phyloP scores from a whole-genome alignment of 352 stramenopile genomes.

The Plasmopara muralis region DNA sequence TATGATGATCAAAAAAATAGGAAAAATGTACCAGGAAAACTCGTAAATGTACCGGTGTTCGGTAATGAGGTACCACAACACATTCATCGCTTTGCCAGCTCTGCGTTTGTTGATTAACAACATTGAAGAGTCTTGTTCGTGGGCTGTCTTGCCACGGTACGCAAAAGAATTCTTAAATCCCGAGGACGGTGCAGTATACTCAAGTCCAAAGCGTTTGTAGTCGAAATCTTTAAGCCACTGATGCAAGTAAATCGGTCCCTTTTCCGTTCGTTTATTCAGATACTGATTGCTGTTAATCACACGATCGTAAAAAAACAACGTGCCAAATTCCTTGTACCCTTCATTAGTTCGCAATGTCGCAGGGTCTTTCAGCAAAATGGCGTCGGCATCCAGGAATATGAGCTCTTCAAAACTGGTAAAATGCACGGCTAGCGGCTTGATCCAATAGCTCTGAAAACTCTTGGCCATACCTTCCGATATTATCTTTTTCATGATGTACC shows the following conservation, averaged over 20 bases:
- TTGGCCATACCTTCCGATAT: slow-evolving; percentile 20
- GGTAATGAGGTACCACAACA: slow-evolving; percentile 65
- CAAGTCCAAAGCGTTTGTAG: slow-evolving; percentile 40
- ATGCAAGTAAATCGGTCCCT: slow-evolving; percentile 33
- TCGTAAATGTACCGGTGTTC: slow-evolving; percentile 53
- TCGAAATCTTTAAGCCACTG: slow-evolving; percentile 46
- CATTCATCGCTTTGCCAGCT: slow-evolving; percentile 34
- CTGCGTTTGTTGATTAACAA: slow-evolving; percentile 58
- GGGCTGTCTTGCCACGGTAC: slow-evolving; percentile 36
- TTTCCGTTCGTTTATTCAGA: slow-evolving; percentile 32
- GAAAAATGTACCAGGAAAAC: slow-evolving; percentile 33
- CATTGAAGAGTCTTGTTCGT: slow-evolving; percentile 73
- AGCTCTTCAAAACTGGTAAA: slow-evolving; percentile 41
- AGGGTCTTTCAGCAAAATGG: slow-evolving; percentile 36
- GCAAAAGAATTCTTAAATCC: slow-evolving; percentile 37
- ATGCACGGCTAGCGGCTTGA: slow-evolving; percentile 44
- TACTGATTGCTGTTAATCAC: slow-evolving; percentile 48
- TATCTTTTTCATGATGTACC: slow-evolving; percentile 23
- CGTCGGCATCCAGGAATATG: slow-evolving; percentile 44
- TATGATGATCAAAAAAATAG: background rate
- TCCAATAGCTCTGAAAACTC: slow-evolving; percentile 39
- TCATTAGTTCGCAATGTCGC: slow-evolving; percentile 18
- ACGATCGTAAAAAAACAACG: slow-evolving; percentile 33
- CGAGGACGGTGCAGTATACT: slow-evolving; percentile 11
- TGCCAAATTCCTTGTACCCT: slow-evolving; percentile 41